A percentile compares a stretch with the other conserved stretches of the same genome.
These are phyloP conservation scores for Crassisporium funariophilum DNA, from an alignment of 768 basidiomycete genomes.

Conservation along the genomic window DNA sequence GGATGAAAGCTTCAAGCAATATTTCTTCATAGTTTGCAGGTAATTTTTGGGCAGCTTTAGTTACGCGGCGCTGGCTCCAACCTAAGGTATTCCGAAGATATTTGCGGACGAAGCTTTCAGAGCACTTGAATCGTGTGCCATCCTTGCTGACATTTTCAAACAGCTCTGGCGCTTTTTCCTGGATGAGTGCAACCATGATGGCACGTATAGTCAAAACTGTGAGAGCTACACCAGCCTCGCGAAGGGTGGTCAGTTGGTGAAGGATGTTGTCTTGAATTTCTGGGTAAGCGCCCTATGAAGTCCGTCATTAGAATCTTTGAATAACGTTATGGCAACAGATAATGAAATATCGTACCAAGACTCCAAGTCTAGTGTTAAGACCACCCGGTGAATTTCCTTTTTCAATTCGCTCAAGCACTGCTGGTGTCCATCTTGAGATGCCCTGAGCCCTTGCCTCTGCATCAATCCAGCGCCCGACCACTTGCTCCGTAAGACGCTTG, in stretches of 20 bases:
- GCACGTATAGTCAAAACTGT: neutral
- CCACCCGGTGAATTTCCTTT: constrained; percentile 8
- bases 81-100: constrained; percentile 19
- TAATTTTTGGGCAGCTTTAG: constrained; percentile 36
- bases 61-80: constrained; percentile 28
- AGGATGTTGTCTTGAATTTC: neutral
- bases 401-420: neutral
- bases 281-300: neutral
- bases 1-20: constrained; percentile 16
- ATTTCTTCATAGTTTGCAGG: constrained; percentile 30
- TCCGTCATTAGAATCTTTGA: no score
- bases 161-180: neutral
- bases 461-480: constrained; percentile 8
- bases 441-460: neutral
- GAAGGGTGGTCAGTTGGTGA: neutral
- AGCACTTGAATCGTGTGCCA: neutral
- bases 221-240: neutral
- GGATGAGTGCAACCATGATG: neutral
- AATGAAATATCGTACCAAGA: no score
- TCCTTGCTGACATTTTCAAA: neutral
- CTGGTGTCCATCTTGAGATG: neutral
- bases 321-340: no score
- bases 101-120: constrained; percentile 4
- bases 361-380: constrained; percentile 1
- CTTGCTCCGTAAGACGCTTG: constrained; percentile 1